Evolutionary conservation across 2,329 filamentous ascomycete species (phyloP), one percentile per base, ranked within the genome.

Genomic region (Pseudocercospora cruenta): DNA sequence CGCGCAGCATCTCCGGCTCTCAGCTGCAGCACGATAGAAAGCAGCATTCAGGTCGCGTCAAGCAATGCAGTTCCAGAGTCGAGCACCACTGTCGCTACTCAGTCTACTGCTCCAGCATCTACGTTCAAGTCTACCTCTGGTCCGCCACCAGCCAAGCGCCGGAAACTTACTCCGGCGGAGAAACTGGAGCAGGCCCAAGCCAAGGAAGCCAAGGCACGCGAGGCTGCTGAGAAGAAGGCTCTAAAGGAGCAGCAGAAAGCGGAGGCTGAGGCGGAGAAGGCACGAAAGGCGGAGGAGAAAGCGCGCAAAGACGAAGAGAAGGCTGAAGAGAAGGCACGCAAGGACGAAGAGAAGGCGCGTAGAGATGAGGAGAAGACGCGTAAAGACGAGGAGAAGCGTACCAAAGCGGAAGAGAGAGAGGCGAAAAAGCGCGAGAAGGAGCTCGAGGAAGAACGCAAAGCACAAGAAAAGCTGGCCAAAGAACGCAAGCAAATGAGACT

Each of bases 161-260:
- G 80, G 61, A 81, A 80, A 65, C 69, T 83, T 53, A 83, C 81
- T 1, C 67, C 74, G 36, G 69, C 79, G 59, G 82, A 84, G 69
- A 82, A 82, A 31, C 47, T 70, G 39, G 70, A 80, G 69, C 76
- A 76, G 31, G 66, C 66, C 16, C 67, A 65, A 31, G 63, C 68
- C 54, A 75, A 71, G 63, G 72, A 74, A 28, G 66, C 63, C 21
- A 71, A 71, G 58, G 69, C 65, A 24, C 68, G 66, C n/a, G 77
- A 80, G 67, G 74, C 77, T 59, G 75, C 73, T 45, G 73, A 78
- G 58, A 67, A 66, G 58, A 65, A 69, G 58, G 67, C 67, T 1
- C 33, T 47, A n/a, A 67, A 65, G 36, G 74, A 71, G 58, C 72
- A 74, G 26, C 77, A 80, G 64, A 76, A 78, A 60, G 74, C 72